Evolutionary conservation across 2,329 filamentous ascomycete genomes (phyloP).

Genomic region (Pyrenophora seminiperda): DNA sequence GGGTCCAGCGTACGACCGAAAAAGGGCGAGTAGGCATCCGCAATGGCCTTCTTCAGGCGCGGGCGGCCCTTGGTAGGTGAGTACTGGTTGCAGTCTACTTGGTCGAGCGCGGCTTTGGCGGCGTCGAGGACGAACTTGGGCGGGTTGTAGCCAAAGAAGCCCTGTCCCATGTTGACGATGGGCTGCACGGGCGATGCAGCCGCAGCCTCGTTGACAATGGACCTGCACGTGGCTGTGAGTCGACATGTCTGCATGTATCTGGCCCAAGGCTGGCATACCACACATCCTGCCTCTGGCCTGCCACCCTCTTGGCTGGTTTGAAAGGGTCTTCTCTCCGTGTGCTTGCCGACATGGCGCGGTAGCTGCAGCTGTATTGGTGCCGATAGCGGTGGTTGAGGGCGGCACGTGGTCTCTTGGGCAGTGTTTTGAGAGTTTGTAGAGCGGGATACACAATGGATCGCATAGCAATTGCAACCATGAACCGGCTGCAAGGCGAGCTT

Average conservation of each 20-base stretch:
- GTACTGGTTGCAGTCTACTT: constrained; percentile 98
- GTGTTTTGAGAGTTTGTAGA: constrained; percentile 6
- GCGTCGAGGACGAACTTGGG: constrained; percentile 89
- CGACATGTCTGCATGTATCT: neutral
- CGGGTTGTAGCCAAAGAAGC: constrained; percentile 92
- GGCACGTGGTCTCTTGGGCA: neutral
- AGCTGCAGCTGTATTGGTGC: neutral
- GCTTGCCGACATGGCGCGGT: constrained; percentile 43
- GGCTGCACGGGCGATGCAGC: constrained; percentile 67
- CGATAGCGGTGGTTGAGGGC: constrained; percentile 15
- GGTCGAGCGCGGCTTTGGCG: constrained; percentile 85
- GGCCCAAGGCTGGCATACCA: constrained; percentile 50
- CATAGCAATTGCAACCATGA: constrained; percentile 17
- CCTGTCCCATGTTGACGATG: constrained; percentile 72
- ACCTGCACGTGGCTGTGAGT: constrained; percentile 52
- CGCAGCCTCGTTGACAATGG: constrained; percentile 71
- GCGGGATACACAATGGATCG: constrained; percentile 15
- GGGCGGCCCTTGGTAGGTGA: constrained; percentile 93
- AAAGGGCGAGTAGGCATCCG: constrained; percentile 86
- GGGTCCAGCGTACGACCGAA: constrained; percentile 84
- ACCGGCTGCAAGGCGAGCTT: no score
- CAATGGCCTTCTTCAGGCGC: constrained; percentile 87
- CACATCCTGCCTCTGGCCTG: constrained; percentile 62
- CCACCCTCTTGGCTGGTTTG: constrained; percentile 61
- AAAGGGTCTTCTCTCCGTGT: constrained; percentile 50